Base-by-base conservation (phyloP, 1,139 yeast genomes). In the Waltiozyma sp. region DNA sequence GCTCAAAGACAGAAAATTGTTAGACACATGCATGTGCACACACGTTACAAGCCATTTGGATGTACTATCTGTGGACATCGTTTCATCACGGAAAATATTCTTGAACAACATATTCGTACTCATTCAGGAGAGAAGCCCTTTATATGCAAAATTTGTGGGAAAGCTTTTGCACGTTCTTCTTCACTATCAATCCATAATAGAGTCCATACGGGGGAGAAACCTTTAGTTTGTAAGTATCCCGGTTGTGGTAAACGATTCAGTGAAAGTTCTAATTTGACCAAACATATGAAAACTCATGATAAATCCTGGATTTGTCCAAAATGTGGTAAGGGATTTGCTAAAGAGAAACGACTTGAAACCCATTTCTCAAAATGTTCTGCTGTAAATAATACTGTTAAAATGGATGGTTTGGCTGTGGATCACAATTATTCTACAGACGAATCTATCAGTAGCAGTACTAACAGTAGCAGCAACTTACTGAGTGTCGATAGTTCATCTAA, bases 121-220 rank as follows among this genome's bases (percentile, higher is more conserved):
- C 98, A 91, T 59, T 83, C 95, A 1, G 97, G 97, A 3, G 96
- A 84, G 49, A 85, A 84, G 58, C 97, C 97, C 1, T 73, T 54
- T 44, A 63, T 65, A 48, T 88, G 96, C 62, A 61, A 69, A 4
- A 60, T 73, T 1, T 88, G 96, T 60, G 77, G 76, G 9, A 76
- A 80, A 45, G 60, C 69, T 18, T 88, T 89, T 63, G 71, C 78
- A 2, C 74, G 77, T 2, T 64, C 73, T 26, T 68, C 77, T 10
- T 76, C 80, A 7, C 56, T 75, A 28, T 68, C 73, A 14, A 76
- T 76, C 9, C 98, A 91, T 64, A 59, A 75, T 55, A 68, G 98
- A 43, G 80, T 77, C 1, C 98, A 91, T 58, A 85, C 95, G 0
- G 98, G 97, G 6, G 96, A 84, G 49, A 86, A 85, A 59, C 97